A percentile compares a stretch with the other conserved stretches of the same genome.
These are phyloP conservation scores for Coemansia interrupta DNA, from an alignment of 192 early-diverging fungal species.

Conservation along the genomic window DNA sequence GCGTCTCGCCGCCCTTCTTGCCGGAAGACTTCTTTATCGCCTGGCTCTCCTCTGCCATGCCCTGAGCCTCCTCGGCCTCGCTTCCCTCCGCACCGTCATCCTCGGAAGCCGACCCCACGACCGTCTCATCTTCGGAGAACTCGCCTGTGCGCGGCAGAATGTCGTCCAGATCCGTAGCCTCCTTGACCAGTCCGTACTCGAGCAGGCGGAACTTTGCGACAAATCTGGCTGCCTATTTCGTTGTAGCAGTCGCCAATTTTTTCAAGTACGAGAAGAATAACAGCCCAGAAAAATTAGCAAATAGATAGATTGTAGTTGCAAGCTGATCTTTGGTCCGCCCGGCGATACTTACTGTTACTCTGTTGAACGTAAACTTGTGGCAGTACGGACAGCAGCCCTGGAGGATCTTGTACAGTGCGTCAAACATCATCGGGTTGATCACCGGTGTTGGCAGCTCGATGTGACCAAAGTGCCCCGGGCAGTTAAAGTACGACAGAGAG, in stretches of 20 bases:
- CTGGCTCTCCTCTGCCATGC: background rate
- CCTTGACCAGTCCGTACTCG: conserved; percentile 78
- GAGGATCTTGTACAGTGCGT: conserved; percentile 82
- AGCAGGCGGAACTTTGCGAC: conserved; percentile 79
- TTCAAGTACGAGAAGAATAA: too few species aligned
- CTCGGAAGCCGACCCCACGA: conserved; percentile 12
- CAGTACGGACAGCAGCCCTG: conserved; percentile 87
- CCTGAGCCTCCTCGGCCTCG: conserved; percentile 2
- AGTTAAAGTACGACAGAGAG: conserved; percentile 71
- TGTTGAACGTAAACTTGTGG: conserved; percentile 67
- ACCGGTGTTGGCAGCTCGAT: conserved; percentile 86
- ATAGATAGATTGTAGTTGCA: too few species aligned
- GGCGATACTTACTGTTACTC: conserved; percentile 36
- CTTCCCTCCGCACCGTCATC: conserved; percentile 24
- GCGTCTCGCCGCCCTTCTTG: conserved; percentile 24
- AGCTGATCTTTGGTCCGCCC: too few species aligned
- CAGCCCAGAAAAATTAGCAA: too few species aligned
- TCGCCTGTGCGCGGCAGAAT: conserved; percentile 41
- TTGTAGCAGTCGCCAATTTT: too few species aligned
- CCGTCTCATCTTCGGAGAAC: conserved; percentile 48
- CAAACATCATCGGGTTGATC: conserved; percentile 93
- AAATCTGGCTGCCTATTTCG: conserved; percentile 51
- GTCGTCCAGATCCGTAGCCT: conserved; percentile 80
- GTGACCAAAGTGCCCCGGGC: conserved; percentile 96
- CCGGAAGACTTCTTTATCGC: conserved; percentile 1